Evolutionary conservation across 768 basidiomycete genomes (phyloP).

Genomic region (Hericium alpestre): DNA sequence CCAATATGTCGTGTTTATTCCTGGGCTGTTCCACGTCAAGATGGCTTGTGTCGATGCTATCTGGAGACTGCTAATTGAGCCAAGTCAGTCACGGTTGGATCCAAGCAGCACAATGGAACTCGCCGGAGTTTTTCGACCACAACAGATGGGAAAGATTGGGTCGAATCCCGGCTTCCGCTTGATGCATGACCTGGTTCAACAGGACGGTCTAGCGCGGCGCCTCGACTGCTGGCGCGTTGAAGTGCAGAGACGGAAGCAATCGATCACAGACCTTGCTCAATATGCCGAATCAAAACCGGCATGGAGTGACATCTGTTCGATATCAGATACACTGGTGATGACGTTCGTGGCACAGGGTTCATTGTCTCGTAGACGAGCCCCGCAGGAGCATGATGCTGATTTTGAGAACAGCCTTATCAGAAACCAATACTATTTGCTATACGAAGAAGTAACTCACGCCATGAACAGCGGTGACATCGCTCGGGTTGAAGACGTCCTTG

Average conservation of each 20-base stretch:
- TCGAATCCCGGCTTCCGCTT: conserved; percentile 19
- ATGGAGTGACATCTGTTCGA: conserved; percentile 14
- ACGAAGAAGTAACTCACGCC: conserved; percentile 27
- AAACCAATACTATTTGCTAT: conserved; percentile 24
- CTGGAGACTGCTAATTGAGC: conserved; percentile 6
- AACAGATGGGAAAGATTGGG: conserved; percentile 17
- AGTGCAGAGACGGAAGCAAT: conserved; percentile 4
- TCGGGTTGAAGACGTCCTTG: background rate
- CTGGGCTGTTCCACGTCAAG: conserved; percentile 23
- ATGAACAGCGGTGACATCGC: conserved; percentile 10
- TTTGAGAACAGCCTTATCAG: conserved; percentile 23
- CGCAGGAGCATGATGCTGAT: conserved; percentile 19
- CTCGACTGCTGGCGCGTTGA: conserved; percentile 21
- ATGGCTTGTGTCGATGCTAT: conserved; percentile 17
- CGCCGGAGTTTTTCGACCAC: conserved; percentile 15
- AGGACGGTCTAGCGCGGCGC: conserved; percentile 7
- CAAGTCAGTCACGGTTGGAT: conserved; percentile 4
- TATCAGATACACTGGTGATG: conserved; percentile 17
- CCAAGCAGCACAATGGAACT: conserved; percentile 8
- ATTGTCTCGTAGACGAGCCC: background rate
- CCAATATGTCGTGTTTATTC: conserved; percentile 8
- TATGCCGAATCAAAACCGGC: conserved; percentile 23
- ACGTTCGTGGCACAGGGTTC: conserved; percentile 13
- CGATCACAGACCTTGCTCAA: conserved; percentile 15
- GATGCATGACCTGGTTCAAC: conserved; percentile 21